Evolutionary conservation across 345 rosid genomes (phyloP), one percentile per base, ranked within the genome.

Genomic region (Gossypium rotundifolium): DNA sequence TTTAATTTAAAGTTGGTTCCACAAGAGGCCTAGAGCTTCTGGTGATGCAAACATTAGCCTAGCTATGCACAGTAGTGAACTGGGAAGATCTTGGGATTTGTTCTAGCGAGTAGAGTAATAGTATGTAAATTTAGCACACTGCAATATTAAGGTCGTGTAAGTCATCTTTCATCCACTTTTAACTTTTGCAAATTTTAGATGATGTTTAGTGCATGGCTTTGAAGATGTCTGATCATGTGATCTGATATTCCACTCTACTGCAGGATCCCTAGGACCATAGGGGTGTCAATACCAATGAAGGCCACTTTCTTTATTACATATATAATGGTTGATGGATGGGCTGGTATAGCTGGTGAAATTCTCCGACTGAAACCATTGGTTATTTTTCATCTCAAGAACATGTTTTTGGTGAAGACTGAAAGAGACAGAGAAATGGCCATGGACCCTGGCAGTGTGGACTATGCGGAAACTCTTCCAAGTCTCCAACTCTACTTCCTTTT

Each of bases 251-350:
- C 42, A n/a, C 48, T n/a, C 3, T 59, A 27, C 72, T 79, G 72
- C 87, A 95, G 99, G 87, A 91, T 95, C 82, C 99, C 98, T 42
- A 83, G 98, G 82, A 95, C 97, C 55, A 91, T 93, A 66, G 98
- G 99, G 29, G 93, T 95, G 68, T 93, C 99, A 5, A 93, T 95
- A 80, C 99, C 99, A 52, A 95, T 93, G 98, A 94, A 94, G 77
- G 98, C 97, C 52, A 94, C 98, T n/a, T 94, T 92, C 82, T 94
- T 92, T 72, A 89, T 94, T 71, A 94, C 98, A 14, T 94, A 87
- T 74, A 86, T 94, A 74, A 94, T 94, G 98, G 87, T 94, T 67
- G 99, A 95, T 75, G 99, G 99, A 23, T 91, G 99, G 98, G 98
- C 99, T 72, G 99, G 99, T 58, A 93, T 93, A 16, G 99, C 99